Evolutionary conservation across 768 basidiomycete genomes (phyloP).

Genomic region (Rhizopogon vinicolor): DNA sequence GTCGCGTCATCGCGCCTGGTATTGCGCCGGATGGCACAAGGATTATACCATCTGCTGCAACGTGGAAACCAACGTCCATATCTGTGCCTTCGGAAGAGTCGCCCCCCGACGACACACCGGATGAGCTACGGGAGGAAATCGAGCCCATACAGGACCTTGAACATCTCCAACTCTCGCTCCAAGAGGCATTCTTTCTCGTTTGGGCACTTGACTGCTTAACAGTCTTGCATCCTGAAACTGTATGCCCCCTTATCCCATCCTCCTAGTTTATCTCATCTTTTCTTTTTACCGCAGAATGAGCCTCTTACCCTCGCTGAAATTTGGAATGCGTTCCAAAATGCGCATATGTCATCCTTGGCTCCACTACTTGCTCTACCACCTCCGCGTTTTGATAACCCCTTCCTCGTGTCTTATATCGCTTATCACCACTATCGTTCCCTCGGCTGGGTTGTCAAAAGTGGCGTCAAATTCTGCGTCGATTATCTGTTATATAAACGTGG

Average conservation of each 20-base stretch:
- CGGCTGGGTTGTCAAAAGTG: conserved; percentile 95
- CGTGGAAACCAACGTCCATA: conserved; percentile 57
- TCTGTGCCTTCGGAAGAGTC: conserved; percentile 12
- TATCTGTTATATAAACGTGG: conserved; percentile 93
- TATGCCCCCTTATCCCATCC: conserved; percentile 30
- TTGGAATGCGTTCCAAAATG: conserved; percentile 61
- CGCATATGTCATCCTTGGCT: conserved; percentile 40
- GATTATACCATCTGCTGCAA: conserved; percentile 71
- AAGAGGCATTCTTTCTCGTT: conserved; percentile 84
- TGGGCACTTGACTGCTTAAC: conserved; percentile 84
- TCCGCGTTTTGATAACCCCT: conserved; percentile 82
- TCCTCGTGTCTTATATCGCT: conserved; percentile 82
- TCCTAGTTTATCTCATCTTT: not conserved
- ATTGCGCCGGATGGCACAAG: conserved; percentile 44
- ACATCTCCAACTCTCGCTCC: conserved; percentile 85
- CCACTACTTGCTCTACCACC: conserved; percentile 20
- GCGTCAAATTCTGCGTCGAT: conserved; percentile 97
- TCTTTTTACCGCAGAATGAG: conserved; percentile 39
- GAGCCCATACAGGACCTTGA: conserved; percentile 70
- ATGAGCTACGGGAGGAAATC: conserved; percentile 37
- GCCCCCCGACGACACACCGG: conserved; percentile 27
- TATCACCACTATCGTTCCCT: conserved; percentile 96
- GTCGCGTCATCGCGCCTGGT: conserved; percentile 56
- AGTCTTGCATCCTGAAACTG: conserved; percentile 60
- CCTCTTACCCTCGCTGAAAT: conserved; percentile 52